phyloP scores from a whole-genome alignment of 768 basidiomycete species.

The Mrakia hoshinonis region DNA sequence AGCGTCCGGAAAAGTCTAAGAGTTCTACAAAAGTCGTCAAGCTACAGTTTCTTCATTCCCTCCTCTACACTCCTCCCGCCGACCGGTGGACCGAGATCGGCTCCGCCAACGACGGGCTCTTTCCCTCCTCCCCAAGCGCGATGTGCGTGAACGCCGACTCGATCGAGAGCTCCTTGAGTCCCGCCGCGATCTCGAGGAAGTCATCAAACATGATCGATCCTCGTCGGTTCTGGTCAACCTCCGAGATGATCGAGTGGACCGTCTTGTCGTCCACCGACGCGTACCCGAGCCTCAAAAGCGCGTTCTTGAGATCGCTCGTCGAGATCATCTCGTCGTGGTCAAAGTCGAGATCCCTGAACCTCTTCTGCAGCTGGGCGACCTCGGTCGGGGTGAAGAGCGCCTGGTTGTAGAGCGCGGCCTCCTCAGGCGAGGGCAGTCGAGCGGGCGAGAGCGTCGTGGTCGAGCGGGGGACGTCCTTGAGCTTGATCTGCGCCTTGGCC shows the following conservation, averaged over 20 bases:
- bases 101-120: neutral
- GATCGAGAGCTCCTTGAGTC: conserved; percentile 42
- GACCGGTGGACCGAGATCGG: neutral
- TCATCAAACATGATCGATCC: conserved; percentile 66
- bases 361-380: conserved; percentile 44
- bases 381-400: conserved; percentile 53
- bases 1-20: neutral
- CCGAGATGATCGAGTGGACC: conserved; percentile 40
- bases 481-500: conserved; percentile 34
- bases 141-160: conserved; percentile 33
- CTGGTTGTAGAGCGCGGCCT: conserved; percentile 44
- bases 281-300: conserved; percentile 53
- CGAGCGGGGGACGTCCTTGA: conserved; percentile 35
- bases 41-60: neutral
- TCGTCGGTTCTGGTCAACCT: conserved; percentile 43
- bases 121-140: conserved; percentile 12
- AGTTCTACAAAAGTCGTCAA: neutral
- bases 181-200: conserved; percentile 56
- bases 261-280: conserved; percentile 38
- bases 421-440: conserved; percentile 35
- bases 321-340: conserved; percentile 34
- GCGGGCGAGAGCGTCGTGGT: conserved; percentile 32
- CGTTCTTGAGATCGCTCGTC: conserved; percentile 42
- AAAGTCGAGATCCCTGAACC: conserved; percentile 40
- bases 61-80: neutral